Evolutionary conservation across 2,329 filamentous ascomycete genomes (phyloP).

Genomic region (Neospermospora avenae): DNA sequence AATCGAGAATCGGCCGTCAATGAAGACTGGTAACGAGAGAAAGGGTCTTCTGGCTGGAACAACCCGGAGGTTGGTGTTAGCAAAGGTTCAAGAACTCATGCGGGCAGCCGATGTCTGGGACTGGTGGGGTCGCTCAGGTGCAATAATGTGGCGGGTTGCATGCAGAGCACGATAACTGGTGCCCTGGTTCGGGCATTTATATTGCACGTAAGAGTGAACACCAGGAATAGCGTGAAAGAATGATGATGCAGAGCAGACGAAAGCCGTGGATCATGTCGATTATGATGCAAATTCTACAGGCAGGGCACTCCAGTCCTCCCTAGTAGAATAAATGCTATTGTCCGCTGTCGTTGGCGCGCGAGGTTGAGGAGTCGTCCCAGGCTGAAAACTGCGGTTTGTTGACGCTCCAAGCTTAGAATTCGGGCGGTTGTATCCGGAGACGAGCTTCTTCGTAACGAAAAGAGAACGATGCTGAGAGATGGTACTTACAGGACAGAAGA

Average conservation of each 20-base stretch:
- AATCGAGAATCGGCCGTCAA: conserved; percentile 14
- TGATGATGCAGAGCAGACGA: not conserved
- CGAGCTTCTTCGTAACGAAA: not conserved
- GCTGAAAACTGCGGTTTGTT: conserved; percentile 13
- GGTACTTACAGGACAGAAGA: conserved; percentile 15
- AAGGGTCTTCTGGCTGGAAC: conserved; percentile 25
- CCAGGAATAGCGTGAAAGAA: not conserved
- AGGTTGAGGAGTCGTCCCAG: conserved; percentile 10
- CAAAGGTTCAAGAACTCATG: conserved; percentile 24
- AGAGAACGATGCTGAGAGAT: not conserved
- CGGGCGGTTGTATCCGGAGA: not conserved
- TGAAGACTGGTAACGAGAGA: conserved; percentile 24
- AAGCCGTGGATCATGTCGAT: not conserved
- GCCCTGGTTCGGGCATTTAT: conserved; percentile 19
- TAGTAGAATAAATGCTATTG: not conserved
- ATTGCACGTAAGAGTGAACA: not conserved
- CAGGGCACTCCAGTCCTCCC: not conserved
- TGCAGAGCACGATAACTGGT: conserved; percentile 23
- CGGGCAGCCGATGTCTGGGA: conserved; percentile 26
- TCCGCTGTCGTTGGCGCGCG: not conserved
- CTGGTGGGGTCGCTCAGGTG: conserved; percentile 16
- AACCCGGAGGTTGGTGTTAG: conserved; percentile 26
- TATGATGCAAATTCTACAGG: not conserved
- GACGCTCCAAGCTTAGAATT: conserved; percentile 16
- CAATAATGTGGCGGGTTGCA: conserved; percentile 19